A percentile compares a stretch with the other conserved stretches of the same genome.
Conservation (phyloP, 2,329 filamentous ascomycete species). For the Colletotrichum euphorbiae region DNA sequence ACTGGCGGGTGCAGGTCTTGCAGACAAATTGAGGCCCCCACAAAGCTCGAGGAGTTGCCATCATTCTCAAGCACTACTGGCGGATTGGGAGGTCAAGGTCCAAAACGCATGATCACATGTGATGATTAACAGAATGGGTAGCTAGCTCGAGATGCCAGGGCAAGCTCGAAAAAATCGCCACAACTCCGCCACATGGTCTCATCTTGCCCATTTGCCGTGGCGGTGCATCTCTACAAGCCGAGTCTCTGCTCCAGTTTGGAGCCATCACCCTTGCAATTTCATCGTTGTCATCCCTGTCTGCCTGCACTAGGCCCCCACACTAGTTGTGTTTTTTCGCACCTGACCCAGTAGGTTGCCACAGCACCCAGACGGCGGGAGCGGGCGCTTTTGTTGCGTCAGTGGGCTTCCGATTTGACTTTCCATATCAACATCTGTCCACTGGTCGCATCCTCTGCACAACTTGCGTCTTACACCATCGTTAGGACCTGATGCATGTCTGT, state of each 20-base stretch:
- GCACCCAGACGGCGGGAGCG: constrained; percentile 47
- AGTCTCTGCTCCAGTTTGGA: not conserved
- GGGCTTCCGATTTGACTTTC: constrained; percentile 36
- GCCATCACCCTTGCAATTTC: constrained; percentile 13
- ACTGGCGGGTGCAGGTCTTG: constrained; percentile 57
- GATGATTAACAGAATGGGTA: constrained; percentile 1
- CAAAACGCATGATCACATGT: constrained; percentile 17
- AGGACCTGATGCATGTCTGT: constrained; percentile 25
- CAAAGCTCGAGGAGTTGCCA: constrained; percentile 41
- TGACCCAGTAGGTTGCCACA: constrained; percentile 50
- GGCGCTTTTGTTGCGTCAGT: constrained; percentile 48
- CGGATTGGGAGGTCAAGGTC: not conserved
- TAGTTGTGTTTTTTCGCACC: constrained; percentile 35
- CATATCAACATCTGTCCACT: constrained; percentile 33
- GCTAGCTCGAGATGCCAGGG: not conserved
- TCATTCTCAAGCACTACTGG: constrained; percentile 10
- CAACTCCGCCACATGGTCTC: constrained; percentile 17
- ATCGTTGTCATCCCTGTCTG: not conserved
- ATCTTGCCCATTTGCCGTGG: not conserved
- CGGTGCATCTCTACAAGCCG: not conserved
- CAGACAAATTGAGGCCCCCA: constrained; percentile 56
- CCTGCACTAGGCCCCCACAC: constrained; percentile 25
- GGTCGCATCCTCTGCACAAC: constrained; percentile 23
- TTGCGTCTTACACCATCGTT: constrained; percentile 34
- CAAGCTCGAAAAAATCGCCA: constrained; percentile 30